Evolutionary conservation across 306 rosid genomes (phyloP), one percentile per base, ranked within the genome.

Genomic region (Quercus engelmannii): DNA sequence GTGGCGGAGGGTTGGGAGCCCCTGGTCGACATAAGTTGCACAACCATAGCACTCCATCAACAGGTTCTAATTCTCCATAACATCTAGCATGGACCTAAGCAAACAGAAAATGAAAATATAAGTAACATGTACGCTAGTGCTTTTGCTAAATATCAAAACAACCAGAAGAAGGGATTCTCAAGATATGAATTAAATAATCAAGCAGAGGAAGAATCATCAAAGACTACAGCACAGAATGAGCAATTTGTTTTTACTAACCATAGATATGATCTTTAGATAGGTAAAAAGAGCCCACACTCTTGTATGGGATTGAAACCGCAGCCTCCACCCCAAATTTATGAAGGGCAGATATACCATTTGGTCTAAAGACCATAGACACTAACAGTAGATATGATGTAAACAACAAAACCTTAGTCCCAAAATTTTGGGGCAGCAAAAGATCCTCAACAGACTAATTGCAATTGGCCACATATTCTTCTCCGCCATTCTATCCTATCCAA

Each of bases 1-100:
- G 93, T 5, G 99, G 98, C 12, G 87, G 89, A 80, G 82, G 62
- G 55, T 83, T 81, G 33, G 96, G 92, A 87, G 94, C 91, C 76
- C 91, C 96, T 1, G 90, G 91, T 46, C 98, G 97, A 83, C 99
- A 96, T 80, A 93, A 87, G 85, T 93, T 96, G 91, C 98, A 96
- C 74, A 96, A 77, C 99, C 99, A 95, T 61, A 95, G 82, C 76
- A 90, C 92, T 30, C 96, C 99, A 81, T 92, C 89, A 78, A 92
- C 88, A 78, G 97, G 97, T 88, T 93, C 98, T 62, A 91, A 84
- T 85, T 89, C 99, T 69, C 99, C 99, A 74, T 96, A 96, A 85
- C 99, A 96, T 83, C 96, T 93, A 33, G 96, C 98, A 74, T 96
- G 99, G 72, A 96, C 99, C 99, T 96, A 69, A 56, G 71, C 69